phyloP scores from a whole-genome alignment of 2,329 filamentous ascomycete genomes.

The Aspergillus ruber region DNA sequence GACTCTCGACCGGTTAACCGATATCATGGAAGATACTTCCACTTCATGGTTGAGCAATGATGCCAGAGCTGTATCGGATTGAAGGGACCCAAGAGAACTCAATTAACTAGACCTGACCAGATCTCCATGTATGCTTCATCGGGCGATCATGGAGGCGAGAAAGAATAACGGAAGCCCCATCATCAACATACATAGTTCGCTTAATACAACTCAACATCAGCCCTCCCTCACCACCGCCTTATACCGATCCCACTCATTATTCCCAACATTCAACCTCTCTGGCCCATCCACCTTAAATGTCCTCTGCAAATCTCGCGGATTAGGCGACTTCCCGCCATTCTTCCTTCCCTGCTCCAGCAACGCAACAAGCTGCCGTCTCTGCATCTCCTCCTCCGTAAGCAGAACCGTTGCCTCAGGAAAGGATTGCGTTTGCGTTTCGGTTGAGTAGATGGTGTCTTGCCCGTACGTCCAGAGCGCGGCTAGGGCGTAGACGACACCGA shows the following conservation, averaged over 20 bases:
- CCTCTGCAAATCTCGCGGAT: conserved; percentile 14
- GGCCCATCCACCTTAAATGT: conserved; percentile 24
- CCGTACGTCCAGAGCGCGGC: conserved; percentile 21
- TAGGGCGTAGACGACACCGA: conserved; percentile 21
- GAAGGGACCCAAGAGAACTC: too few relatives aligned
- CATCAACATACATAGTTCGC: neutral
- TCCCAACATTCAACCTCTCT: conserved; percentile 12
- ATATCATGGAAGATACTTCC: too few relatives aligned
- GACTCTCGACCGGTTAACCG: too few relatives aligned
- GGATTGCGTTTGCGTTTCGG: conserved; percentile 3
- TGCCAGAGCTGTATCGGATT: too few relatives aligned
- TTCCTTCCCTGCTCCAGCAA: conserved; percentile 24
- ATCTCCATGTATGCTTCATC: too few relatives aligned
- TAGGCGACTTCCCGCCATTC: conserved; percentile 15
- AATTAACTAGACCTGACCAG: too few relatives aligned
- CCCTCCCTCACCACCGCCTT: conserved; percentile 6
- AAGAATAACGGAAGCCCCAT: too few relatives aligned
- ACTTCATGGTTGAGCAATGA: too few relatives aligned
- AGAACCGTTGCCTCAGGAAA: conserved; percentile 9
- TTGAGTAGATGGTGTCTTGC: conserved; percentile 7
- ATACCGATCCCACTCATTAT: conserved; percentile 15
- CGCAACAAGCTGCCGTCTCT: conserved; percentile 33
- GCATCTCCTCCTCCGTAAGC: conserved; percentile 33
- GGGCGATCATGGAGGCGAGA: too few relatives aligned
- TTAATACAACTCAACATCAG: neutral